phyloP scores from a whole-genome alignment of 352 stramenopile species.

The Phytophthora pseudosyringae region DNA sequence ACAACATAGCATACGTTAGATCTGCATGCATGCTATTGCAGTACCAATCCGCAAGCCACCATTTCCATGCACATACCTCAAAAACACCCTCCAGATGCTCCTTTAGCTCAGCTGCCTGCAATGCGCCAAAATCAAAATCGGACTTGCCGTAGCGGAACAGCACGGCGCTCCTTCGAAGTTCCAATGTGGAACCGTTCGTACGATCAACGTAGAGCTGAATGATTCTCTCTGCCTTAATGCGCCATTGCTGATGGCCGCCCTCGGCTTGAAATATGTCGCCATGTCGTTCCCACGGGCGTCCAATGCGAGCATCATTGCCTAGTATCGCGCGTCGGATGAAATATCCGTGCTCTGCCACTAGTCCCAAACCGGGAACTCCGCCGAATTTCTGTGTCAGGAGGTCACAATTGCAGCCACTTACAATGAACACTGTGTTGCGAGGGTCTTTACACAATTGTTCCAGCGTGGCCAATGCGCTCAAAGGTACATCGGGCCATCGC shows the following conservation, averaged over 20 bases:
- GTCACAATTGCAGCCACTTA: slow-evolving; percentile 97
- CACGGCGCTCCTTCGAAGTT: slow-evolving; percentile 97
- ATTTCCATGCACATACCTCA: slow-evolving; percentile 34
- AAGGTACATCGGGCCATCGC: slow-evolving; percentile 78
- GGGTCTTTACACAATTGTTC: slow-evolving; percentile 94
- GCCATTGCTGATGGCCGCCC: slow-evolving; percentile 86
- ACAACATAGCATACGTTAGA: background rate
- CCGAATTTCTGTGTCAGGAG: slow-evolving; percentile 95
- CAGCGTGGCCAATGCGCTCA: slow-evolving; percentile 81
- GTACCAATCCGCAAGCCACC: background rate
- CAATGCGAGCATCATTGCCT: slow-evolving; percentile 73
- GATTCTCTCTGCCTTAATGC: slow-evolving; percentile 94
- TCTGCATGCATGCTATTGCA: background rate
- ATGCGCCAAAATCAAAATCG: slow-evolving; percentile 97
- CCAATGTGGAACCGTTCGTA: slow-evolving; percentile 98
- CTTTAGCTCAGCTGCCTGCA: slow-evolving; percentile 97
- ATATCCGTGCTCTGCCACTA: slow-evolving; percentile 99
- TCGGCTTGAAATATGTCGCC: slow-evolving; percentile 69
- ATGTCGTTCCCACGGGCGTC: slow-evolving; percentile 72
- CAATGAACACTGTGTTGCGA: slow-evolving; percentile 97
- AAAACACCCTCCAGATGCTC: slow-evolving; percentile 97
- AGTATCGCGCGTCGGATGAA: slow-evolving; percentile 87
- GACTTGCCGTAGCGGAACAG: slow-evolving; percentile 99
- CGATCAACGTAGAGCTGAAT: slow-evolving; percentile 98
- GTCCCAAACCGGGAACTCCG: slow-evolving; percentile 94